Base-by-base conservation (phyloP, 768 basidiomycete species). In the Pholiota molesta region DNA sequence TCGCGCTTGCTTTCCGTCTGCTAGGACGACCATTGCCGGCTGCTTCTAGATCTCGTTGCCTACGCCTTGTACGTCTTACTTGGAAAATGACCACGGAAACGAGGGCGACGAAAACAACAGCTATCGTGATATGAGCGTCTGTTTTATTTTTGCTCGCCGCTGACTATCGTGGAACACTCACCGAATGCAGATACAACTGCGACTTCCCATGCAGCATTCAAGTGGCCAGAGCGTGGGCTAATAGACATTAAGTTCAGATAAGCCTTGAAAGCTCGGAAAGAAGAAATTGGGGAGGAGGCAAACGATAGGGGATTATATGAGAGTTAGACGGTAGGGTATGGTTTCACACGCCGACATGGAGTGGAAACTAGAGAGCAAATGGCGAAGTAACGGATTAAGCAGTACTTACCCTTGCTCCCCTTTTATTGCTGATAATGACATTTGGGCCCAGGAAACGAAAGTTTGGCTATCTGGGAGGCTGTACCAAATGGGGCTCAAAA, bases 121-220 rank as follows among this genome's bases (percentile, higher is more conserved):
- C 72, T 75, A 37, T 49, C 5, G 8, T 19, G 31, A 9, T 21
- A 44, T 9, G n/a, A 44, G 53, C 19, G 58, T 33, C 49, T 28
- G 47, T 28, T 3, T 49, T 49, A 49, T 49, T 49, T 49, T 49
- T 49, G 23, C 21, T 26, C 47, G 10, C 7, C 23, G 3, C 56
- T 2, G 49, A 37, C 33, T 2, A 28, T 55, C 5, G 26, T 44
- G 13, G 19, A 47, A 52, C 7, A 71, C 77, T 62, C 54, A 79
- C 79, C 55, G 55, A 76, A 73, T 11, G 76, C 64, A 10, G 71
- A 70, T 35, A 76, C 66, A 28, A 80, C 66, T 10, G 74, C 77
- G 17, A 75, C 71, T 62, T 80, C 78, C 78, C 78, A 79, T 47
- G 73, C 68, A n/a, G 67, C 49, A 5, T 75, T 72, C 21, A 79